A percentile compares a stretch with the other conserved stretches of the same genome.
phyloP scores from a whole-genome alignment of 345 rosid species.

The Draba incana region DNA sequence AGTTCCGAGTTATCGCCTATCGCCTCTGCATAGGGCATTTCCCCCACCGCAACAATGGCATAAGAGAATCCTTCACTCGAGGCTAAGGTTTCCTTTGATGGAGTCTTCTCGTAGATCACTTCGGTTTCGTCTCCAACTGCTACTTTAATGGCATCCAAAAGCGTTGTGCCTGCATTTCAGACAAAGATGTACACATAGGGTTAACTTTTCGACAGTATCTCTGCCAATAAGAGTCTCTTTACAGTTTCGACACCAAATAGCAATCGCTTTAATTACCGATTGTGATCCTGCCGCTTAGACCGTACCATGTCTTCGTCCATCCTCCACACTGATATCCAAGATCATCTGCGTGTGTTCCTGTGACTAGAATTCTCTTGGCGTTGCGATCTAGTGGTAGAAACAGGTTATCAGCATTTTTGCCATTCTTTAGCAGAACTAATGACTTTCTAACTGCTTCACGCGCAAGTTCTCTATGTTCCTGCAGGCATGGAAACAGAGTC shows the following conservation, averaged over 20 bases:
- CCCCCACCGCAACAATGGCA: conserved; percentile 85
- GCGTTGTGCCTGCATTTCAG: conserved; percentile 64
- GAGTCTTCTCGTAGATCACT: conserved; percentile 63
- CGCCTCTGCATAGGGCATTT: conserved; percentile 75
- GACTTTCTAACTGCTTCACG: conserved; percentile 92
- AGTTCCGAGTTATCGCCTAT: conserved; percentile 62
- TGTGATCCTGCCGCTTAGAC: conserved; percentile 79
- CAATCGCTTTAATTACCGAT: conserved; percentile 50
- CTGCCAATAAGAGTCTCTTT: not conserved
- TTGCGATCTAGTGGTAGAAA: conserved; percentile 74
- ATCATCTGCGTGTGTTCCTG: conserved; percentile 85
- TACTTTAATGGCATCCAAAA: conserved; percentile 72
- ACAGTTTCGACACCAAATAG: not conserved
- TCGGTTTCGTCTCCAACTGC: conserved; percentile 71
- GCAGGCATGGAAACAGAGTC: conserved; percentile 34
- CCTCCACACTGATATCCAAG: conserved; percentile 95
- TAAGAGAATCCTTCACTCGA: conserved; percentile 50
- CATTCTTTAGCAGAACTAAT: conserved; percentile 81
- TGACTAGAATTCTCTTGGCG: conserved; percentile 66
- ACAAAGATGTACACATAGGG: not conserved
- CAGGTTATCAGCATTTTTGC: conserved; percentile 53
- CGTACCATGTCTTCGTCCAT: conserved; percentile 77
- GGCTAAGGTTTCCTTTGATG: conserved; percentile 60
- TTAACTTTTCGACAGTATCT: not conserved
- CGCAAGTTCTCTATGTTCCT: conserved; percentile 74